Base-by-base conservation (phyloP, 2,329 filamentous ascomycete genomes). In the Rhinocladiella mackenziei region DNA sequence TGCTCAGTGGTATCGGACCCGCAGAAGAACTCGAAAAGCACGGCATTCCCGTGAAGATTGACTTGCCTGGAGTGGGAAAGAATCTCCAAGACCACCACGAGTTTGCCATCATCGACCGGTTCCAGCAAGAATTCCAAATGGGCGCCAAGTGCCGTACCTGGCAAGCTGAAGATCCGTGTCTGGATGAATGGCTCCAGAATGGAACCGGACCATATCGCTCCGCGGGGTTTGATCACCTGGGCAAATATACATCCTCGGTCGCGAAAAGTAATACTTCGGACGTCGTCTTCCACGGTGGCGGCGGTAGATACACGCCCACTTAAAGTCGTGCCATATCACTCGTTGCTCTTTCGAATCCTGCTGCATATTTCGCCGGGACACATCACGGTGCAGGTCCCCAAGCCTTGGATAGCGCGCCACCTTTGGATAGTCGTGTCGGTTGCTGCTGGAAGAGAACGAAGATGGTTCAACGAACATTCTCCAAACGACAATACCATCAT, bases 1-100 rank as follows among this genome's bases (percentile, higher is more conserved):
- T 81, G 65, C 72, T 83, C 1, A 76, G 70, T 39, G 81, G 81
- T 14, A 72, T 84, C 25, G 81, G 81, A 0, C 78, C 78, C 0
- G 56, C 62, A 9, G 58, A 64, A 0, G 73, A 80, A 51, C 71
- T 84, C 5, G 52, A 69, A 14, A 65, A 66, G 39, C 70, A 76
- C 55, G 64, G 66, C 11, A 83, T 84, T 50, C 56, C 67, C 1
- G 63, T 76, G 1, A 52, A 80, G 14, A 66, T 73, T 5, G 70
- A 83, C 50, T 74, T 78, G 0, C 73, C 74, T 1, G 77, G 81
- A 33, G 80, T 86, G 3, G 81, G 81, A 5, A 74, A 73, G 46
- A 80, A 84, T 62, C 68, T 85, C 5, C 68, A 80, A 43, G 80
- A 85, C 57, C 78, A 54, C 31, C 63, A 26, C 23, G 23, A n/a